Base-by-base conservation (phyloP, 2,329 filamentous ascomycete genomes). In the Pseudopyricularia javanii region DNA sequence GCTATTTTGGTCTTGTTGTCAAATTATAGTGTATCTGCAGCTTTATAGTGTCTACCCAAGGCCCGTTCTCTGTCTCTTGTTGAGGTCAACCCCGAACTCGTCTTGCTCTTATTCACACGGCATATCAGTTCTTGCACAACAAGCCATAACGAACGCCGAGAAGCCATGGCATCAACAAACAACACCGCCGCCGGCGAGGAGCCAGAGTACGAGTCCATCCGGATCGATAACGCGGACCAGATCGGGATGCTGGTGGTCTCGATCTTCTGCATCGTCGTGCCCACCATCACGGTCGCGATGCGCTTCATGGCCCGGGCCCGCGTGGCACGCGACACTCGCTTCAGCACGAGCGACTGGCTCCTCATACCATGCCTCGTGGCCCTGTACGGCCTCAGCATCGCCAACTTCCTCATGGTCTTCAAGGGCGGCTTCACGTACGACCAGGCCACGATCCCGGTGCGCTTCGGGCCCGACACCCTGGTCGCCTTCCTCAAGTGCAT, bases 341-440 rank as follows among this genome's bases (percentile, higher is more conserved):
- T 52, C 20, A 52, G 15, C 51, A 48, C 28, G 37, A 43, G 37
- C 37, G 37, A 43, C 37, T 43, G 37, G 37, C 37, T 43, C 3
- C 37, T 43, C 17, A 43, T 43, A n/a, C 37, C 37, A 17, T 48
- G 45, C 45, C 45, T 48, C 5, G 22, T 5, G 12, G 45, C 45
- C 3, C 45, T 48, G 45, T 32, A 48, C 22, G 30, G 35, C 28
- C 52, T 54, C 12, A 48, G 50, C 30, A 30, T 45, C 48, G 47
- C 49, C 28, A 43, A 34, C 47, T 54, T 32, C 26, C 20, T 54
- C 34, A 43, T 54, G 34, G 52, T 54, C 0, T 45, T 45, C 2
- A 37, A 47, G 17, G 52, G 52, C 26, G 52, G 48, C n/a, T 50
- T 54, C 35, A 48, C 47, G 34, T 50, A 50, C 35, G 47, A 54